Base-by-base conservation (phyloP, 2,329 filamentous ascomycete species). In the Claviceps arundinis region DNA sequence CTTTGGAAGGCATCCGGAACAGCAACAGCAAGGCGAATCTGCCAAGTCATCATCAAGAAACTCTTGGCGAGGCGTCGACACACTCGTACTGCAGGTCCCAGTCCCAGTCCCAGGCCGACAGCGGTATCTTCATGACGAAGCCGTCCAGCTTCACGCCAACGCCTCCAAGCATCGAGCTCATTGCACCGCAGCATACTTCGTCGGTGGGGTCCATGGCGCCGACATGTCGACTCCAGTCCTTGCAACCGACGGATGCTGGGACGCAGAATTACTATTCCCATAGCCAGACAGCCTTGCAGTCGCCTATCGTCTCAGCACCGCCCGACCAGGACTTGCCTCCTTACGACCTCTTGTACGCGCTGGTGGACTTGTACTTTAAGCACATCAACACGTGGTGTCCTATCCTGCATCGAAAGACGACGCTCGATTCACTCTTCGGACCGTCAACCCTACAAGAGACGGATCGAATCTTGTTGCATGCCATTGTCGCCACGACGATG, bases 401-500 rank as follows among this genome's bases (percentile, higher is more conserved):
- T 0, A 93, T 95, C 24, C 72, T 95, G n/a, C 88, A 95, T 66
- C 81, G 88, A 22, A 82, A 87, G 61, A 82, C 85, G 4, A 95
- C 89, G 0, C 68, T 95, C 8, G 87, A 95, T 59, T 81, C 82
- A 0, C 74, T 95, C 0, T 95, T 95, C 59, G 88, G 88, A 0
- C 80, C 84, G 1, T 80, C 82, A 0, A 79, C 83, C 1, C 71
- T 93, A 2, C 85, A 90, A 40, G 87, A 94, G 66, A 82, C 85
- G 1, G 89, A 95, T 62, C 78, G 85, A 43, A 85, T 95, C 51
- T 72, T 95, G 14, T 73, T 95, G 5, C 88, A 95, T 65, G 85
- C 90, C 5, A 94, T 95, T 52, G 88, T 95, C 4, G 89, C 89
- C 1, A 93, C 89, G 0, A 90, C 89, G 0, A 72, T 96, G 56